A percentile compares a stretch with the other conserved stretches of the same genome.
Evolutionary conservation across 2,329 filamentous ascomycete species (phyloP).

Genomic region (Cladosporium sphaerospermum): DNA sequence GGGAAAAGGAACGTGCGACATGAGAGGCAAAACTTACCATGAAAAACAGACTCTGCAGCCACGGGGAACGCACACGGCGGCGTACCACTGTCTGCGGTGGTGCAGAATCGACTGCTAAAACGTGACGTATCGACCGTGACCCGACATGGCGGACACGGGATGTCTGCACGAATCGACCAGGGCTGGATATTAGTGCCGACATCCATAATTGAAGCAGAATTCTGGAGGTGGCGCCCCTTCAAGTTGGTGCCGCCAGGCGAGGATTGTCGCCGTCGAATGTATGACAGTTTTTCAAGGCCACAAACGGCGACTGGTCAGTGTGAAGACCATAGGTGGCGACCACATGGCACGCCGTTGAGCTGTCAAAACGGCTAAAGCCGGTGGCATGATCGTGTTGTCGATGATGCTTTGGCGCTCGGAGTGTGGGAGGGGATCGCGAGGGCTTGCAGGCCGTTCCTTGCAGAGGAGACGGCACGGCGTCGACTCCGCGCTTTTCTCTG

Average conservation of each 20-base stretch:
- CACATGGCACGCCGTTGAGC: slow-evolving; percentile 5
- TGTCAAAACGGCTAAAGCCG: not conserved
- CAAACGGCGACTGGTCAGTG: not conserved
- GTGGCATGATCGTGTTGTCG: not conserved
- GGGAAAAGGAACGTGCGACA: not conserved
- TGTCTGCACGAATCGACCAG: not conserved
- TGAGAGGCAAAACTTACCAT: not conserved
- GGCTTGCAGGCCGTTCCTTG: slow-evolving; percentile 5
- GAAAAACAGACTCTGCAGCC: not conserved
- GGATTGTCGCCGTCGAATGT: not conserved
- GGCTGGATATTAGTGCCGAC: slow-evolving; percentile 2
- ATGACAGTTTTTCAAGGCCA: not conserved
- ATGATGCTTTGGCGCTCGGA: slow-evolving; percentile 7
- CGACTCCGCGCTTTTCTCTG: not conserved
- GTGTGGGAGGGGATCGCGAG: slow-evolving; percentile 9
- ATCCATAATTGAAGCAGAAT: not conserved
- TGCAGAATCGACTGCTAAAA: slow-evolving; percentile 5
- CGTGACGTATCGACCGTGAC: slow-evolving; percentile 8
- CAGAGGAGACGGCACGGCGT: slow-evolving; percentile 6
- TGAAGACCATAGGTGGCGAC: not conserved
- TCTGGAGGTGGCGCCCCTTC: not conserved
- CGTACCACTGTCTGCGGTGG: not conserved
- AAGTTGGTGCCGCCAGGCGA: not conserved
- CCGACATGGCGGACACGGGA: slow-evolving; percentile 6
- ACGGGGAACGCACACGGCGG: not conserved